Percentiles rank a stretch among this genome's conserved stretches.
Conservation (phyloP, 305 asterid species). For the Fraxinus platypoda region DNA sequence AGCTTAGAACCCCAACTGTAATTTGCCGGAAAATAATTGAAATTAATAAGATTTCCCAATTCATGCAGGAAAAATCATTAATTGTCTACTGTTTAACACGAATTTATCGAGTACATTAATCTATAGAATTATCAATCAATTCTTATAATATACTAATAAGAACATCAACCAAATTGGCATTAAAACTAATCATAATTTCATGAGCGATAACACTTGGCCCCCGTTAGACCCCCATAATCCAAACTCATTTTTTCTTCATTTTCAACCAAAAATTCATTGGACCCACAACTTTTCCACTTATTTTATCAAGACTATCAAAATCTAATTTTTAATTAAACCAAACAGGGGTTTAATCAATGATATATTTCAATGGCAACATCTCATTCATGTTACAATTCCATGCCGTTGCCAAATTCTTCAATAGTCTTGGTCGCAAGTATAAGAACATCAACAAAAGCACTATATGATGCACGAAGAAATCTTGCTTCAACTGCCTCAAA, state of each 20-base stretch:
- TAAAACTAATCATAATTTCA: too few relatives aligned
- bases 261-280: too few relatives aligned
- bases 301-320: too few relatives aligned
- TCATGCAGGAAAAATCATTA: not conserved
- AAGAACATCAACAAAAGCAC: conserved; percentile 81
- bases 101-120: not conserved
- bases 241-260: too few relatives aligned
- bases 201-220: too few relatives aligned
- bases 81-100: not conserved
- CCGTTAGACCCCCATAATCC: too few relatives aligned
- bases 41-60: not conserved
- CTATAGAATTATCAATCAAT: not conserved
- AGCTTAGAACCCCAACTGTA: too few relatives aligned
- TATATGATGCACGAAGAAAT: conserved; percentile 89
- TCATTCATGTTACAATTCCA: conserved; percentile 24
- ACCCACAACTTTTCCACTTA: too few relatives aligned
- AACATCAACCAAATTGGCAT: not conserved
- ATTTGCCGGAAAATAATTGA: too few relatives aligned
- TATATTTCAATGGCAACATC: not conserved
- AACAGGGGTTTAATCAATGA: not conserved
- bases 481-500: conserved; percentile 91
- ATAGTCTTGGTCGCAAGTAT: conserved; percentile 81
- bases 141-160: too few relatives aligned
- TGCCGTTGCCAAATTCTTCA: conserved; percentile 65
- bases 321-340: too few relatives aligned